phyloP scores from a whole-genome alignment of 1,284 basidiomycete species.

The Schizophyllum amplum region DNA sequence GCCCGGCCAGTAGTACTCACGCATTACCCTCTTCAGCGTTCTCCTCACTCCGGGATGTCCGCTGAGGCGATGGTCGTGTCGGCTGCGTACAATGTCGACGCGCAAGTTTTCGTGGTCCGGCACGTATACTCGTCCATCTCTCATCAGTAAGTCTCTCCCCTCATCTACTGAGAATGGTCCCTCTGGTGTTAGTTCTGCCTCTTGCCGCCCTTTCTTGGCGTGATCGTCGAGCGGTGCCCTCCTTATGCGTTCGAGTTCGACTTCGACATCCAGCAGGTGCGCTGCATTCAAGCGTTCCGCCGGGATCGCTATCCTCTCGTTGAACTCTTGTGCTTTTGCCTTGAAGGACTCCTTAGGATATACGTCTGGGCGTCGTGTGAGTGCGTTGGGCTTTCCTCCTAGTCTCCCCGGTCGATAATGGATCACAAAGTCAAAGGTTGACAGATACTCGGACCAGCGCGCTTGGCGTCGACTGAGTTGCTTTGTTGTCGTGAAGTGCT shows the following conservation, averaged over 20 bases:
- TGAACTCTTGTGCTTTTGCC: no score
- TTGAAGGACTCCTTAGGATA: conserved; percentile 10
- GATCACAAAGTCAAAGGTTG: conserved; percentile 12
- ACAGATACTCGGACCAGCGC: conserved; percentile 8
- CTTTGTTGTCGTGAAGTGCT: conserved; percentile 6
- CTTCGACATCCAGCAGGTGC: conserved; percentile 8
- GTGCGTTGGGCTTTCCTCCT: conserved; percentile 20
- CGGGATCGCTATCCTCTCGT: no score
- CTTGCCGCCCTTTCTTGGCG: background rate
- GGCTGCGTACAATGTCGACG: no score
- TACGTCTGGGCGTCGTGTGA: conserved; percentile 19
- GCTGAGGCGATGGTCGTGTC: conserved; percentile 11
- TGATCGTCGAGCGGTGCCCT: background rate
- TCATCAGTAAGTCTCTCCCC: conserved; percentile 8
- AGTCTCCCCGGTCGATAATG: conserved; percentile 15
- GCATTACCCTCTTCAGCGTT: conserved; percentile 1
- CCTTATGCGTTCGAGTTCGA: conserved; percentile 5
- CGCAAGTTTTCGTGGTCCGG: conserved; percentile 7
- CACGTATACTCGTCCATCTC: conserved; percentile 13
- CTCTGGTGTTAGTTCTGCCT: background rate
- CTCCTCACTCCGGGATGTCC: conserved; percentile 12
- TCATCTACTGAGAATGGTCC: background rate
- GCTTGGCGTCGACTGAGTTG: conserved; percentile 2
- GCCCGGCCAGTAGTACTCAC: conserved; percentile 16
- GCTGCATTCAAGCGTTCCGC: background rate